Base-by-base conservation (phyloP, 192 early-diverging fungal genomes). In the Dissophora ornata region DNA sequence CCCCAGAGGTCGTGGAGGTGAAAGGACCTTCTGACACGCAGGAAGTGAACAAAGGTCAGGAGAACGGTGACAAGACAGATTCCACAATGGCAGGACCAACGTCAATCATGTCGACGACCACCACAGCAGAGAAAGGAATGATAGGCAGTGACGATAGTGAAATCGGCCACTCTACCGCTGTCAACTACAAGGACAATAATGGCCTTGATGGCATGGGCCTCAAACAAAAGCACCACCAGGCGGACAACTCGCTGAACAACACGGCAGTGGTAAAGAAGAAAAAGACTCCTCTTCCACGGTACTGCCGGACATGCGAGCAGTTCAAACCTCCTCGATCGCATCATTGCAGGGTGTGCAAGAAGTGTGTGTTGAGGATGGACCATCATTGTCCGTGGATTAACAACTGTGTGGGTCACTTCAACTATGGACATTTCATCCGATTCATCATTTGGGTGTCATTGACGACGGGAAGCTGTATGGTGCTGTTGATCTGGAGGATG, bases 361-460 rank as follows among this genome's bases (percentile, higher is more conserved):
- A 82, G n/a, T 94, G 93, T 81, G 88, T 93, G 42, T 83, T 94
- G 30, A 91, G 89, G 65, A 92, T 94, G 91, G 93, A 94, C 59
- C 93, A 94, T 70, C 93, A 94, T 69, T 94, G 93, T 46, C 96
- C 95, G 4, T 99, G 95, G 94, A 88, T 96, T 57, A 86, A 90
- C 79, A 90, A 95, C 80, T 96, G 95, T 75, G 82, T 98, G 57
- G 91, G 92, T 26, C 81, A 91, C 83, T 74, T 65, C 58, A 90
- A 95, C 81, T 84, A 88, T 66, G 70, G 80, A 13, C 89, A 97
- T 69, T 91, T 92, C 68, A 36, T 94, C 36, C 91, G 96, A 5
- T 93, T 99, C 82, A 78, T 94, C 49, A 83, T 79, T 38, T 93
- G 85, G 41, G 90, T 90, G 1, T 82, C 69, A 48, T 8, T 91